A percentile compares a stretch with the other conserved stretches of the same genome.
phyloP scores from a whole-genome alignment of 257 asterid species.

The Solanum pimpinellifolium region DNA sequence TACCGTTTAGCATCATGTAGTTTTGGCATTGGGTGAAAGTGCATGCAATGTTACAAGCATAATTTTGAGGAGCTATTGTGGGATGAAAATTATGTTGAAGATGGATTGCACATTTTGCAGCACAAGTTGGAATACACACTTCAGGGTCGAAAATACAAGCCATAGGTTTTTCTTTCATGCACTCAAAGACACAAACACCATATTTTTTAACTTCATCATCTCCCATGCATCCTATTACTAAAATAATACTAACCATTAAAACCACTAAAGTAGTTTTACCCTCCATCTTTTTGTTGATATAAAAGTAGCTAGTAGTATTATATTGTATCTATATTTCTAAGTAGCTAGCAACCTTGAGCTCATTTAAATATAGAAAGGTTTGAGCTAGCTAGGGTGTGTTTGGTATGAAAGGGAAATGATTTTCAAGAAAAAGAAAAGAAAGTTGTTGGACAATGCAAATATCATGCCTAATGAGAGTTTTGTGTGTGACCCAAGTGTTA shows the following conservation, averaged over 20 bases:
- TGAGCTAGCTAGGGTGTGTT: too few species aligned
- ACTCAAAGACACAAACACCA: background rate
- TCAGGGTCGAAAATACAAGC: background rate
- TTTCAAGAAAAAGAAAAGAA: too few species aligned
- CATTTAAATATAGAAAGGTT: background rate
- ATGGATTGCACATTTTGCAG: background rate
- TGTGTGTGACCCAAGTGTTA: too few species aligned
- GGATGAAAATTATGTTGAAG: background rate
- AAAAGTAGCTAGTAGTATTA: background rate
- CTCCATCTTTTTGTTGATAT: background rate
- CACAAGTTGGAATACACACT: background rate
- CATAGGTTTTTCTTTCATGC: background rate
- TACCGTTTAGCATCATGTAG: background rate
- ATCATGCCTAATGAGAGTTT: too few species aligned
- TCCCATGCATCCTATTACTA: background rate
- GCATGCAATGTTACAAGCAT: background rate
- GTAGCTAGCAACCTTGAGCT: background rate
- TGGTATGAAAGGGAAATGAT: too few species aligned
- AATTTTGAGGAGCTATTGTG: background rate
- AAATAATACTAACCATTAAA: background rate
- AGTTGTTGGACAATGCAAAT: too few species aligned
- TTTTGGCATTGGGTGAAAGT: background rate
- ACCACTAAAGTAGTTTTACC: background rate
- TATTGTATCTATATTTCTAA: too few species aligned
- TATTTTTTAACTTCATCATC: background rate